Evolutionary conservation across 2,329 filamentous ascomycete genomes (phyloP), one percentile per base, ranked within the genome.

Genomic region (Hymenoscyphus occultus): DNA sequence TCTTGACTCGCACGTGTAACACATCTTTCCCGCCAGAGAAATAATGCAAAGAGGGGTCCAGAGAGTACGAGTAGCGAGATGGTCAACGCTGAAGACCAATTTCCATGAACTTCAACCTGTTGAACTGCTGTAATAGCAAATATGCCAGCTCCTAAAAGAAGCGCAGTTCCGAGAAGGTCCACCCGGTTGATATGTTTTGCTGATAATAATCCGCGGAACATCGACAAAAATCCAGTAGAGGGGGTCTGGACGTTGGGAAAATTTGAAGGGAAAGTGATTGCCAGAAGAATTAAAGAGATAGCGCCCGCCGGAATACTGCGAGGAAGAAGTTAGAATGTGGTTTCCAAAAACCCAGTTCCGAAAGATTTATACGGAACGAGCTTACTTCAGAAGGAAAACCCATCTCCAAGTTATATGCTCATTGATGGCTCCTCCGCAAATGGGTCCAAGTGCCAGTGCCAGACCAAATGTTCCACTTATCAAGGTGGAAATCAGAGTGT

Each of bases 311-410:
- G 51, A 32, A 56, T 32, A 56, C 51, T 56, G 42, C 12, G 3
- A 16, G 12, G 19, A n/a, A 6, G 14, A 1, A 45, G 19, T 45
- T 45, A 45, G 42, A 14, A 45, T 12, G 4, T n/a, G 14, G 28
- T 2, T 9, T 45, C 12, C 4, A n/a, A 14, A 19, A 5, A n/a
- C 12, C 12, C 5, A 16, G 40, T 13, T 14, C 1, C 5, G 2
- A 10, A 45, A 12, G 2, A 5, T 13, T 2, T 19, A 19, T n/a
- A 19, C 6, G 42, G 42, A n/a, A 5, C 6, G 2, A 45, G 16
- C 19, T 45, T 45, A 60, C 59, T 60, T 60, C 39, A 60, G 59
- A 28, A 60, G 42, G 22, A 60, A 60, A 2, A 60, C n/a, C 59
- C 59, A 60, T 31, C 59, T 31, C 59, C 59, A 60, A 31, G 59